Base-by-base conservation (phyloP, 306 rosid genomes). In the Vigna hirtella region DNA sequence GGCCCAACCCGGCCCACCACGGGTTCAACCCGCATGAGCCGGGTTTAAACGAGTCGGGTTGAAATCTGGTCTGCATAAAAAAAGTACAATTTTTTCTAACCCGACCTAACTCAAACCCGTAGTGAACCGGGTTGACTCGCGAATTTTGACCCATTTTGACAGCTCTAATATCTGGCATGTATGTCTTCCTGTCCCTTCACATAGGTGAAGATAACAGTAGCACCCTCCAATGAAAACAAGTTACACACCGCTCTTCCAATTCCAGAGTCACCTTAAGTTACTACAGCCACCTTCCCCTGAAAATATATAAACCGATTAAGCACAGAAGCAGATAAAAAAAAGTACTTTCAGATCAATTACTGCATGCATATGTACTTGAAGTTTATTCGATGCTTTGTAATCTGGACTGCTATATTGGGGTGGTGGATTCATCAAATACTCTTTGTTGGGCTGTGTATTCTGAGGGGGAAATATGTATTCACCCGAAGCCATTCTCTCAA, bases 241-340 rank as follows among this genome's bases (percentile, higher is more conserved):
- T 90, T 83, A 77, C 91, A 87, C 20, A 94, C 93, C 0, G 97
- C 86, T 26, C 96, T 70, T 2, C 98, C 97, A 4, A 94, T 92
- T 62, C 98, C 91, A 0, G 97, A 91, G 85, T 94, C 96, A 1
- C 96, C 98, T 0, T 96, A 96, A 0, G 94, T 89, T 56, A 91
- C 87, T n/a, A 94, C 45, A 8, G 96, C 94, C 74, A 91, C 74
- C 87, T 86, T 91, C 38, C 96, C 98, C 97, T 66, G 5, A 3
- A 43, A 12, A 66, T 5, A 63, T 34, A 7, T 8, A 3, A 48
- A 20, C 3, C 36, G 49, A 34, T 34, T 4, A 4, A 34, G 38
- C 7, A 34, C 6, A 34, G 20, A 20, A 34, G 38, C 28, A 26
- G 2, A 26, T 26, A 26, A 1, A 26, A 26, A 26, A 26, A 26